Percentiles rank a stretch among this genome's conserved stretches.
phyloP scores from a whole-genome alignment of 169 alveolate genomes.

The Theileria annulata region DNA sequence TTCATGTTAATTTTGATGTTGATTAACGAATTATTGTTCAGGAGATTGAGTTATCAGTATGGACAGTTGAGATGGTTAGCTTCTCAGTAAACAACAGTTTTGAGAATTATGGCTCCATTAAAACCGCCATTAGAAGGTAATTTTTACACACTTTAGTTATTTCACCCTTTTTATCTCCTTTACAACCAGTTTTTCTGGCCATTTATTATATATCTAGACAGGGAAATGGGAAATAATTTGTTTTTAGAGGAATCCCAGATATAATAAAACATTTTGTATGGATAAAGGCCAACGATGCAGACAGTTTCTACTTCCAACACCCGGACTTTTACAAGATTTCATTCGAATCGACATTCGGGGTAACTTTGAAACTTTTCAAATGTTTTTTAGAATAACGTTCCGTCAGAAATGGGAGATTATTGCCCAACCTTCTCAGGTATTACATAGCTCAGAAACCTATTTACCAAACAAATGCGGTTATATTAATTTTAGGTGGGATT shows the following conservation, averaged over 20 bases:
- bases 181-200: not conserved
- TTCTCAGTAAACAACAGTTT: conserved; percentile 43
- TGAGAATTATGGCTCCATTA: conserved; percentile 59
- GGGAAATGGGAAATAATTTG: not conserved
- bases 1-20: not conserved
- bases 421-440: conserved; percentile 70
- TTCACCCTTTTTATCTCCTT: not conserved
- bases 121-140: conserved; percentile 66
- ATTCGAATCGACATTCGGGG: conserved; percentile 59
- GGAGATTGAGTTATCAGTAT: conserved; percentile 60
- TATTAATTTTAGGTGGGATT: conserved; percentile 33
- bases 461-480: not conserved
- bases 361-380: not conserved
- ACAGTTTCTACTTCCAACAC: conserved; percentile 50
- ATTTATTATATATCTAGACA: not conserved
- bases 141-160: not conserved
- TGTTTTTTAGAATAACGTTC: conserved; percentile 28
- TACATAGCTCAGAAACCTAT: not conserved
- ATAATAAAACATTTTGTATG: conserved; percentile 57
- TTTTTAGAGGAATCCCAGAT: conserved; percentile 62
- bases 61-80: conserved; percentile 64
- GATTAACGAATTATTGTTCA: not conserved
- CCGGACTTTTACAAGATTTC: conserved; percentile 58
- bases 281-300: conserved; percentile 70
- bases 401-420: conserved; percentile 53